phyloP scores from a whole-genome alignment of 768 basidiomycete genomes.

The Suillus occidentalis region DNA sequence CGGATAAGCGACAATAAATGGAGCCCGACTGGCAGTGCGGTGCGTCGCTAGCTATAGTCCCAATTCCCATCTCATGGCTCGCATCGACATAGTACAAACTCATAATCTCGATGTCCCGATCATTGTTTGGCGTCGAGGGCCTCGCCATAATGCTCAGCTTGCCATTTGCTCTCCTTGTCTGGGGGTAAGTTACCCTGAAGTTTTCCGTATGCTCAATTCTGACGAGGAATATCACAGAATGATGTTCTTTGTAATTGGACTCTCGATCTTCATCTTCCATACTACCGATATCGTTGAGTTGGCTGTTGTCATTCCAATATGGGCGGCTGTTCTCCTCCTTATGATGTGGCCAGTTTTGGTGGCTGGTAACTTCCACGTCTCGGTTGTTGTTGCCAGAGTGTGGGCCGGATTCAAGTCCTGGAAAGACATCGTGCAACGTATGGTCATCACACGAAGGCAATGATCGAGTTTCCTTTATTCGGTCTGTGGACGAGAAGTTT shows the following conservation, averaged over 20 bases:
- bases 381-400: background rate
- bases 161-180: conserved; percentile 34
- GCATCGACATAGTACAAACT: conserved; percentile 14
- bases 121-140: conserved; percentile 23
- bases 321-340: conserved; percentile 1
- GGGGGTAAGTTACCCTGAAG: conserved; percentile 22
- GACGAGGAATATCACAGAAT: conserved; percentile 3
- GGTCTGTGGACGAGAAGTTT: background rate
- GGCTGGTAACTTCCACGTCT: background rate
- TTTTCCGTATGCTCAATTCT: background rate
- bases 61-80: background rate
- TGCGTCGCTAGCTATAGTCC: conserved; percentile 19
- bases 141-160: conserved; percentile 34
- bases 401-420: no score
- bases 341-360: background rate
- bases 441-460: background rate
- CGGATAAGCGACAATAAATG: conserved; percentile 32
- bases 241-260: conserved; percentile 12
- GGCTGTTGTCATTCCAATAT: conserved; percentile 4
- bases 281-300: conserved; percentile 2
- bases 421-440: background rate
- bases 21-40: conserved; percentile 27
- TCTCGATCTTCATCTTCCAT: conserved; percentile 8
- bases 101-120: conserved; percentile 15
- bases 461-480: background rate